Conservation (phyloP, 768 basidiomycete species). For the Termitomyces bulborhizus region DNA sequence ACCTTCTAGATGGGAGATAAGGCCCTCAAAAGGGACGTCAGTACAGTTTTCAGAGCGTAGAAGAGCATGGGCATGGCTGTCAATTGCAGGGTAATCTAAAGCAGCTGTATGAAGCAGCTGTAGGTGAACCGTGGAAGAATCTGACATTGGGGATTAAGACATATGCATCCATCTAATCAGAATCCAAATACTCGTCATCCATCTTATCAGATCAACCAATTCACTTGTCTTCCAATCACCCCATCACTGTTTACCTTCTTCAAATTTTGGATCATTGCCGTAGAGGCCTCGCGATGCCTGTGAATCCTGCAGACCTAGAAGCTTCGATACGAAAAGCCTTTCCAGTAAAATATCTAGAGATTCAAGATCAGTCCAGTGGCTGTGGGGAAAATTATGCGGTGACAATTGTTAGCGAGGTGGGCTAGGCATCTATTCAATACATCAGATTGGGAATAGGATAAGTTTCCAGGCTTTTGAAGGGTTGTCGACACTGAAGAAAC, state of each 20-base stretch:
- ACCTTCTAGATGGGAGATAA: slow-evolving; percentile 60
- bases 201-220: slow-evolving; percentile 19
- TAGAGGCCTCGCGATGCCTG: slow-evolving; percentile 43
- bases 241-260: background rate
- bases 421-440: slow-evolving; percentile 9
- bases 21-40: slow-evolving; percentile 51
- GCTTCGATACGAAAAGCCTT: slow-evolving; percentile 56
- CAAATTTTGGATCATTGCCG: background rate
- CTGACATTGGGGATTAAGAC: background rate
- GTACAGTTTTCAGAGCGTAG: slow-evolving; percentile 40
- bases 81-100: slow-evolving; percentile 49
- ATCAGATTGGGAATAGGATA: background rate
- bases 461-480: slow-evolving; percentile 62
- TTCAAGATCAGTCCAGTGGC: slow-evolving; percentile 72
- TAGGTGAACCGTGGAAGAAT: background rate
- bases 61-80: slow-evolving; percentile 78
- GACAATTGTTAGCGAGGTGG: slow-evolving; percentile 70
- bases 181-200: no score
- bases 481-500: slow-evolving; percentile 72
- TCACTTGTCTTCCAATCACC: background rate
- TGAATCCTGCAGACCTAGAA: slow-evolving; percentile 51
- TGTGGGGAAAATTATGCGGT: slow-evolving; percentile 78
- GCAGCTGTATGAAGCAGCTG: slow-evolving; percentile 12
- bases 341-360: slow-evolving; percentile 60
- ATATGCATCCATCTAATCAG: no score